Evolutionary conservation across 495 filamentous ascomycete genomes (phyloP).

Genomic region (Hypoxylon trugodes): DNA sequence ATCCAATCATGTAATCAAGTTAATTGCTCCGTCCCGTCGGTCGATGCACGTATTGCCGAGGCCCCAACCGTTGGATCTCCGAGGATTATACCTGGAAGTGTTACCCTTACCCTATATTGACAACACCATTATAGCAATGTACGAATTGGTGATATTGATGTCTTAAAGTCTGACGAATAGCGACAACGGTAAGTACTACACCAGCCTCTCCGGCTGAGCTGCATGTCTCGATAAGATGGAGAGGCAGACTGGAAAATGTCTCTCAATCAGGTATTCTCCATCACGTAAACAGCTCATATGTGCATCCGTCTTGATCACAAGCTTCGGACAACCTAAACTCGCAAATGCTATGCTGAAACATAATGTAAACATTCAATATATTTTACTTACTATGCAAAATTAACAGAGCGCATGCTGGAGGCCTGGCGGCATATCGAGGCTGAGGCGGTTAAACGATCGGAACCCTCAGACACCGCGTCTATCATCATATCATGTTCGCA

Average conservation of each 20-base stretch:
- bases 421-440: constrained; percentile 36
- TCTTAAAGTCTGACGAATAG: constrained; percentile 31
- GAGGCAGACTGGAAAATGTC: constrained; percentile 22
- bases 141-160: constrained; percentile 27
- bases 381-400: not conserved
- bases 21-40: constrained; percentile 27
- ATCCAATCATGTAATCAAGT: not conserved
- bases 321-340: constrained; percentile 20
- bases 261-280: constrained; percentile 7
- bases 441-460: constrained; percentile 25
- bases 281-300: not conserved
- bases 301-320: constrained; percentile 26
- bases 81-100: constrained; percentile 17
- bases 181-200: constrained; percentile 22
- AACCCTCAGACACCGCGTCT: constrained; percentile 22
- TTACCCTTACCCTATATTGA: too few relatives aligned
- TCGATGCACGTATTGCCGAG: constrained; percentile 21
- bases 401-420: constrained; percentile 21
- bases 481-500: constrained; percentile 24
- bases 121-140: not conserved
- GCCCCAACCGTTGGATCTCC: constrained; percentile 9
- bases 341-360: constrained; percentile 8
- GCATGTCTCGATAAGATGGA: constrained; percentile 39
- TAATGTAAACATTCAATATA: not conserved
- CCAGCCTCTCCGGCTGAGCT: constrained; percentile 27